phyloP scores from a whole-genome alignment of 768 basidiomycete species.

The Mycena filopes region DNA sequence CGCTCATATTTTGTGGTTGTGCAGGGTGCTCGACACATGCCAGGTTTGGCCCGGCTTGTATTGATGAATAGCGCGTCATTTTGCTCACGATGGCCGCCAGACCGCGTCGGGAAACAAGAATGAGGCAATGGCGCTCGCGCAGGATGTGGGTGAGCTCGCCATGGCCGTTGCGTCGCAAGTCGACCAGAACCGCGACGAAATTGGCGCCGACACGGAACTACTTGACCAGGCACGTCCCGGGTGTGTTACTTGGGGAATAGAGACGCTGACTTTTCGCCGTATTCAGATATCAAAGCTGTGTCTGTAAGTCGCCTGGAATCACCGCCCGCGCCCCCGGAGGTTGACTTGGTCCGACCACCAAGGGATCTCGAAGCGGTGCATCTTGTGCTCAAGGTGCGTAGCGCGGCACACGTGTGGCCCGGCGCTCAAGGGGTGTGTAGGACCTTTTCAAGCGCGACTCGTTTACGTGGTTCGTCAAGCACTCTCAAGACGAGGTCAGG shows the following conservation, averaged over 20 bases:
- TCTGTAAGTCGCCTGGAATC: conserved; percentile 23
- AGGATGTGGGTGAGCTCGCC: conserved; percentile 28
- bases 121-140: conserved; percentile 29
- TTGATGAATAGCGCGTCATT: no score
- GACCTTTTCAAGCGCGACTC: conserved; percentile 27
- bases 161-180: conserved; percentile 28
- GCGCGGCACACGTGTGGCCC: neutral
- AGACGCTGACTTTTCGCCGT: neutral
- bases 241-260: neutral
- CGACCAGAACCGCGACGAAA: conserved; percentile 26
- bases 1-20: no score
- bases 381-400: conserved; percentile 24
- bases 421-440: conserved; percentile 1
- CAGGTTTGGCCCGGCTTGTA: conserved; percentile 19
- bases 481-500: conserved; percentile 31
- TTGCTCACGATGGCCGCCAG: conserved; percentile 5
- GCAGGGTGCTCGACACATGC: conserved; percentile 30
- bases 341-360: conserved; percentile 22
- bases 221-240: conserved; percentile 16
- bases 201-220: conserved; percentile 24
- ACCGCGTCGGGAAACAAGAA: conserved; percentile 29
- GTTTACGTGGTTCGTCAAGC: conserved; percentile 32
- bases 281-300: conserved; percentile 30
- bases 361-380: conserved; percentile 33
- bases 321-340: conserved; percentile 8